Percentiles rank a stretch among this genome's conserved stretches.
Evolutionary conservation across 1,284 basidiomycete genomes (phyloP).

Genomic region (Irpex lacteus): DNA sequence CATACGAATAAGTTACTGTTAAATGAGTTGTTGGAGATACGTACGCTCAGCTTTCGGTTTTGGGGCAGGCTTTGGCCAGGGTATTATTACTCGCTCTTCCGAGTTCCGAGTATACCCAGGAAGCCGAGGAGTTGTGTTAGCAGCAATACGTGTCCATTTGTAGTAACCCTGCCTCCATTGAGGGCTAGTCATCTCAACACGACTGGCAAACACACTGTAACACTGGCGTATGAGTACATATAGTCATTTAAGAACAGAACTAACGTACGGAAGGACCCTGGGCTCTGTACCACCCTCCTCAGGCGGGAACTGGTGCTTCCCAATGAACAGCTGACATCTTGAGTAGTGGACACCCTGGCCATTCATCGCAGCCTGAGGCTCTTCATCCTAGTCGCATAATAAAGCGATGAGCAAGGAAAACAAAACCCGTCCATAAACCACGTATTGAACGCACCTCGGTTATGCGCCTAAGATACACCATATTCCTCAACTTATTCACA

Average conservation of each 20-base stretch:
- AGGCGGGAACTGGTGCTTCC: constrained; percentile 57
- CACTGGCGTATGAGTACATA: not conserved
- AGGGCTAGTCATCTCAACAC: constrained; percentile 58
- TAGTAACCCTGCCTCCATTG: constrained; percentile 53
- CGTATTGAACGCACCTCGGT: constrained; percentile 1
- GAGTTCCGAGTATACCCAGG: constrained; percentile 41
- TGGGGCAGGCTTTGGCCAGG: constrained; percentile 60
- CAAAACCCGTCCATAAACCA: not conserved
- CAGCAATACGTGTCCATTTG: constrained; percentile 66
- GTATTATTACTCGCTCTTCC: constrained; percentile 42
- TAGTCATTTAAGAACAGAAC: not conserved
- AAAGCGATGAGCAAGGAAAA: not conserved
- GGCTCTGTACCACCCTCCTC: constrained; percentile 40
- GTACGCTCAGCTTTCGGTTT: constrained; percentile 46
- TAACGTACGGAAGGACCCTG: constrained; percentile 44
- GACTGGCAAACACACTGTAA: constrained; percentile 65
- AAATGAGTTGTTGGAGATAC: constrained; percentile 19
- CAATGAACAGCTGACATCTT: constrained; percentile 71
- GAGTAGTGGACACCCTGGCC: constrained; percentile 67
- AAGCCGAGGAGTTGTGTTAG: constrained; percentile 57
- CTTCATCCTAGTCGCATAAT: not conserved
- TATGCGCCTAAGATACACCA: constrained; percentile 58
- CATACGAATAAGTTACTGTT: not conserved
- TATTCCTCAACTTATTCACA: constrained; percentile 71
- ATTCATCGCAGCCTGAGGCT: constrained; percentile 23